phyloP scores from a whole-genome alignment of 1,284 basidiomycete species.

The Chalciporus sp. region DNA sequence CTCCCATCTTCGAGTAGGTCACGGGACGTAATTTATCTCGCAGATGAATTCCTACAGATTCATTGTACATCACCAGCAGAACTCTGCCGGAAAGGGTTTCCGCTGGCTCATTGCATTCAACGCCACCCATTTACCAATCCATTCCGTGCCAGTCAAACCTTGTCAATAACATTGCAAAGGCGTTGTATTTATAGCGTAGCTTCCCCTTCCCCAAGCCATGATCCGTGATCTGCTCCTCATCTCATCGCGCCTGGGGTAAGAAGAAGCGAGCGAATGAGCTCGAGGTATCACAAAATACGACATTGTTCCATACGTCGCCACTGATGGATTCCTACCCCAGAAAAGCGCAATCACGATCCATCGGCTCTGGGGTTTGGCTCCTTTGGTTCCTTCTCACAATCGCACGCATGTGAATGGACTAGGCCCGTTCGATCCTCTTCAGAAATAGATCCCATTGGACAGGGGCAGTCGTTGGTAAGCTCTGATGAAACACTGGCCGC shows the following conservation, averaged over 20 bases:
- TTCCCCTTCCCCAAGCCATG: background rate
- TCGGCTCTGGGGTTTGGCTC: background rate
- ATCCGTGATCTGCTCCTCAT: background rate
- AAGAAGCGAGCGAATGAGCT: background rate
- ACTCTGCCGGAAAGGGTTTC: background rate
- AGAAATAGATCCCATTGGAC: background rate
- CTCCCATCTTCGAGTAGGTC: too few relatives aligned
- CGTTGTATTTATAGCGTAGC: background rate
- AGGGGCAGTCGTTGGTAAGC: background rate
- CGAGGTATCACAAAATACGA: background rate
- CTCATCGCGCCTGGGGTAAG: background rate
- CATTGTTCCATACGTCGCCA: background rate
- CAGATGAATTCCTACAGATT: background rate
- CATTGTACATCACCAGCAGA: background rate
- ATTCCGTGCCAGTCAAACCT: background rate
- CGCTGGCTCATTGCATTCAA: background rate
- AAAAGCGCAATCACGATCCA: background rate
- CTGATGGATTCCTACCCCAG: background rate
- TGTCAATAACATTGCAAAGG: background rate
- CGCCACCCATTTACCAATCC: background rate
- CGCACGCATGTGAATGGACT: background rate
- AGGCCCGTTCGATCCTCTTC: background rate
- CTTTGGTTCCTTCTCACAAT: background rate
- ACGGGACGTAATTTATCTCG: background rate
- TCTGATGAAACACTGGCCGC: background rate